Conservation (phyloP, 2,329 filamentous ascomycete species). For the Trichoderma oligosporum region DNA sequence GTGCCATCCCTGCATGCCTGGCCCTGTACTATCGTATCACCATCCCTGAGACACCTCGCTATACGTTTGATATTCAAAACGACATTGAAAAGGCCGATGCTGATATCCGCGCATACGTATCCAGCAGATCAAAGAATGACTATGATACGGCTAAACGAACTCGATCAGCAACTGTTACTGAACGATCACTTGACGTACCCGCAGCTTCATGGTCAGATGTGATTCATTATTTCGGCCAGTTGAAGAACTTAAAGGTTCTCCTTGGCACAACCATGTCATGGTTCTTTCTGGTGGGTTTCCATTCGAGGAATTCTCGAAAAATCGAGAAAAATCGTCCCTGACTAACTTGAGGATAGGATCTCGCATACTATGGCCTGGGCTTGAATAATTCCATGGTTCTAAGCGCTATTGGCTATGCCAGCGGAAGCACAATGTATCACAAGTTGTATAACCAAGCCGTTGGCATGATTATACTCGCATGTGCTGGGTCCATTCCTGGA, state of each 20-base stretch:
- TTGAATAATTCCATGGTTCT: conserved; percentile 74
- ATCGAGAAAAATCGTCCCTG: neutral
- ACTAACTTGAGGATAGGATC: conserved; percentile 45
- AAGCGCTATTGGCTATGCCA: conserved; percentile 66
- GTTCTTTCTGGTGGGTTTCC: conserved; percentile 61
- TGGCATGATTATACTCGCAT: conserved; percentile 73
- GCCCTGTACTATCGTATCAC: conserved; percentile 84
- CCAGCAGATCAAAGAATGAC: conserved; percentile 45
- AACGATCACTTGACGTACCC: conserved; percentile 57
- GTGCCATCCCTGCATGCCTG: conserved; percentile 71
- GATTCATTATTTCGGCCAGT: conserved; percentile 61
- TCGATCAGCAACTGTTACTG: conserved; percentile 47
- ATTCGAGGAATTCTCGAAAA: too few relatives aligned
- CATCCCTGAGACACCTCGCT: conserved; percentile 79
- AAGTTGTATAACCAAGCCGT: conserved; percentile 68
- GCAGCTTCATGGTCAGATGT: conserved; percentile 69
- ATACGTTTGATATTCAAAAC: conserved; percentile 75
- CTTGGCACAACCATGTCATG: conserved; percentile 75
- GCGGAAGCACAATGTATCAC: conserved; percentile 61
- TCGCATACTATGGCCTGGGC: conserved; percentile 65
- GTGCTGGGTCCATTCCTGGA: conserved; percentile 73
- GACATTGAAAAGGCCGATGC: conserved; percentile 72
- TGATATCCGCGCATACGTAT: conserved; percentile 61
- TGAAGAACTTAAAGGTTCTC: conserved; percentile 67
- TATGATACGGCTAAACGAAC: conserved; percentile 48